Evolutionary conservation across 2,329 filamentous ascomycete species (phyloP), one percentile per base, ranked within the genome.

Genomic region (Ophiocordyceps sinensis): DNA sequence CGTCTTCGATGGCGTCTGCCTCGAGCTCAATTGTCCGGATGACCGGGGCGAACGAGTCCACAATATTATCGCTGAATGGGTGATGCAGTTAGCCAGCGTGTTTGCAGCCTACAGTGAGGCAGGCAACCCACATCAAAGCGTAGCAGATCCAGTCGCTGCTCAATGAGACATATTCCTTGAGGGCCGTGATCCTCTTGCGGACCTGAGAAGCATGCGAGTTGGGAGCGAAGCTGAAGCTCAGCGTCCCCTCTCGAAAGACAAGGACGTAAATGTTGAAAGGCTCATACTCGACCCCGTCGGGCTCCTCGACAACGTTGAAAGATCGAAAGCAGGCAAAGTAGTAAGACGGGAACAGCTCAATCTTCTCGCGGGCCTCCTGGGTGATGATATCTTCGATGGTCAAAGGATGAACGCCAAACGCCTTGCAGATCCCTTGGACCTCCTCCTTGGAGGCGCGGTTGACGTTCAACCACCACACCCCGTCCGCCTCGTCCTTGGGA

Each of bases 91-190:
- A 62, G 55, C 32, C 19, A 29, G 5, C 3, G 11, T 13, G 15
- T 17, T 17, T 21, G 21, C 6, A n/a, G 15, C 23, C 17, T 10
- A n/a, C 15, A 9, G 19, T 13, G 13, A 34, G 14, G 19, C 4
- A 36, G 19, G 39, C 30, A 12, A 66, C 80, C 71, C 68, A 86
- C 81, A 98, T 96, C 55, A 98, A 73, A 36, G 91, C 91, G 58
- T 98, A 98, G 68, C 91, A 98, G 51, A 96, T 93, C 89, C 93
- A 98, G 63, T 98, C 91, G 51, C 87, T 88, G 57, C 86, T 94
- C 32, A 98, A 72, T 46, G 88, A 81, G 52, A 96, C 84, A 55
- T 95, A 96, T 56, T 98, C 91, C 55, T 94, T 89, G 42, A 98
- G 71, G 51, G 86, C 83, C 21, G 85, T 81, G 53, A 98, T 96